Percentiles rank a stretch among this genome's conserved stretches.
These are phyloP conservation scores for Chrysanthemum lavandulifolium DNA, from an alignment of 129 eudicot species.

Conservation along the genomic window DNA sequence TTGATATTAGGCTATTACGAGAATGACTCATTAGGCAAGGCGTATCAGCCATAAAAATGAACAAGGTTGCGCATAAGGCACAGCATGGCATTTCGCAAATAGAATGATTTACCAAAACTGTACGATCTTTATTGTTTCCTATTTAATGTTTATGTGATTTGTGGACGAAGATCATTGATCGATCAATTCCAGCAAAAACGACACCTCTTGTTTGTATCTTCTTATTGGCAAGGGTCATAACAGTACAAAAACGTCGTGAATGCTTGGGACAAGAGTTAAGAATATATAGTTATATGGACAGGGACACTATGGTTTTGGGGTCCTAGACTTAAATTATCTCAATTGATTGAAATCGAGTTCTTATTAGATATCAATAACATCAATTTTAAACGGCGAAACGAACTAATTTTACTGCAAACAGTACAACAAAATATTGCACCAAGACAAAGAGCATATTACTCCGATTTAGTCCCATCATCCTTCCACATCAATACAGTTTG, in stretches of 20 bases:
- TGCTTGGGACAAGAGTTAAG: not conserved
- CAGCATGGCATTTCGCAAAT: too few species aligned
- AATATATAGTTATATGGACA: slow-evolving; percentile 8
- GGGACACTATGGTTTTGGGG: slow-evolving; percentile 1
- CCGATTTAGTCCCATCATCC: slow-evolving; percentile 18
- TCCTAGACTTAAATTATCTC: not conserved
- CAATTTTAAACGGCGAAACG: not conserved
- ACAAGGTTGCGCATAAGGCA: too few species aligned
- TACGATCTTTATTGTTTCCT: too few species aligned
- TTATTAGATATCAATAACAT: slow-evolving; percentile 3
- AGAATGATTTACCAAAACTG: too few species aligned
- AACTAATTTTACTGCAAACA: not conserved
- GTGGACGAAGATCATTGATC: too few species aligned
- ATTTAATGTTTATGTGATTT: too few species aligned
- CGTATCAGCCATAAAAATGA: too few species aligned
- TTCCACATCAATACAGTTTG: slow-evolving; percentile 31
- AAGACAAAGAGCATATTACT: slow-evolving; percentile 28
- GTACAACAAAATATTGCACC: slow-evolving; percentile 17
- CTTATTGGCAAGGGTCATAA: not conserved
- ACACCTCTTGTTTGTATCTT: not conserved
- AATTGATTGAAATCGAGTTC: slow-evolving; percentile 12
- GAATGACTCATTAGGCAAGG: too few species aligned
- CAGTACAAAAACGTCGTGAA: not conserved
- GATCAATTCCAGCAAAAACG: not conserved
- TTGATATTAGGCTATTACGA: not conserved